Evolutionary conservation across 805 yeast species (phyloP), one percentile per base, ranked within the genome.

Genomic region (Saccharomycopsis oosterbeekiorum): DNA sequence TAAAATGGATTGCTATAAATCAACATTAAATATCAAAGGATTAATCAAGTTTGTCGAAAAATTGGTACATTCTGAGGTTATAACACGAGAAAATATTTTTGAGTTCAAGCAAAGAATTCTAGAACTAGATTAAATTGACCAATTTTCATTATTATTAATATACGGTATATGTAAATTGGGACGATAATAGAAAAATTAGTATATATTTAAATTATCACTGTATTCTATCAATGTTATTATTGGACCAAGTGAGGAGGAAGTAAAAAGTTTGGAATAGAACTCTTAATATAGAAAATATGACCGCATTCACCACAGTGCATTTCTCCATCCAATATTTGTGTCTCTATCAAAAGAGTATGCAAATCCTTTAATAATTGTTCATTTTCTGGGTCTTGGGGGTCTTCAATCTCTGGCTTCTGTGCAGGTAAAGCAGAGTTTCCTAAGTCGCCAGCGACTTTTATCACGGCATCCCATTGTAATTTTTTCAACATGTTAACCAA

Each of bases 241-340:
- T 54, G 61, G 10, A 64, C 96, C 67, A 94, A 78, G 71, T 94
- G 98, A 6, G 98, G 98, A 39, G 99, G 98, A 41, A 94, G 80
- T 60, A 94, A 75, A 74, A 94, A 87, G 78, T 93, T 93, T 41
- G 99, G 97, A 67, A 94, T 91, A 58, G 94, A 84, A 77, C 90
- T 92, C 74, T 92, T 93, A 75, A 94, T 88, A 75, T 87, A 83
- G 74, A 92, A 94, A 8, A 88, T 77, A 73, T 93, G 97, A 1
- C 83, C 85, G 71, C 99, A 94, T 74, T 86, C 86, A 24, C 80
- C 77, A 71, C 99, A 94, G 12, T 77, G 78, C 98, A 94, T 90
- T 68, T 85, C 84, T 1, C 99, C 99, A 68, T 92, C 93, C 10
- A 79, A 71, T 59, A 94, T 89, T 64, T 85, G 90, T 0, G 97